Base-by-base conservation (phyloP, 345 rosid genomes). In the Citropsis articulata region DNA sequence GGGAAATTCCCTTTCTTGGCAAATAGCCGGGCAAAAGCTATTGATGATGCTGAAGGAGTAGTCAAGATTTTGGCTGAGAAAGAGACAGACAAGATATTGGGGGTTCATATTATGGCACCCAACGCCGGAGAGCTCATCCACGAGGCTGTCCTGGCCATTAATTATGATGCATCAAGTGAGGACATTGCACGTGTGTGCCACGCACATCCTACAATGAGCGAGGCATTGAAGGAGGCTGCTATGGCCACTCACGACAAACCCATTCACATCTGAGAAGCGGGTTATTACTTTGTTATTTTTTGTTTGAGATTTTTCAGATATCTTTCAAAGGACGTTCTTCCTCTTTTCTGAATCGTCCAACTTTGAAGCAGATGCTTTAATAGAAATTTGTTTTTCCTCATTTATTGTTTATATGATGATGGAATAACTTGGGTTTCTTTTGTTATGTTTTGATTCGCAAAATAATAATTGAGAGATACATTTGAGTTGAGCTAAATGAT, bases 231-330 rank as follows among this genome's bases (percentile, higher is more conserved):
- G 94, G 99, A 97, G 89, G 99, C 99, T 61, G 99, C 98, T 59
- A 93, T 97, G 99, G 99, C 99, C 57, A 93, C 99, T 69, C 83
- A 94, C 61, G 99, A 94, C 93, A 97, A 94, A 90, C 98, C 99
- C 80, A 94, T 97, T 87, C 99, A 97, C 88, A 82, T 97, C 60
- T 94, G 87, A 83, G 71, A 55, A 22, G 56, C 57, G 10, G 70
- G 45, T 9, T 53, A 64, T 76, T 76, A 13, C 76, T 14, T 48
- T 59, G 63, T 71, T 45, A 69, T 79, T 65, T 70, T 78, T 77
- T 77, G 82, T 76, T 59, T 27, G 71, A 38, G 70, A 78, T 42
- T 71, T 59, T 63, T 63, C 77, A 71, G 83, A 71, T 67, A 71
- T 53, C 38, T 73, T 64, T 0, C 71, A 70, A 21, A 67, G 63